These are phyloP conservation scores for Dactylorhiza incarnata DNA, from an alignment of 106 monocot genomes.

Conservation along the genomic window DNA sequence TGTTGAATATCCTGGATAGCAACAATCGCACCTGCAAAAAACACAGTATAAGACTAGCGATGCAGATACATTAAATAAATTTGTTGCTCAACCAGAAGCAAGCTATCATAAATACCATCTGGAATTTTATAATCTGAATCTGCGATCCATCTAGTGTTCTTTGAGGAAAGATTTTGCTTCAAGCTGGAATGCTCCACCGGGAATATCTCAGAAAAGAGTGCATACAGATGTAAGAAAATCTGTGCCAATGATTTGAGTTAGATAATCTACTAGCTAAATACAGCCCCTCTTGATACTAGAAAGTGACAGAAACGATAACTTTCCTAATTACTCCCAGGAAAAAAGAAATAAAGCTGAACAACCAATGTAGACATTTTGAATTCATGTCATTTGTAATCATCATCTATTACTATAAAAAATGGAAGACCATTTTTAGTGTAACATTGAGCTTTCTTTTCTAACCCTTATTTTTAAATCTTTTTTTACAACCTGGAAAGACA, in stretches of 20 bases:
- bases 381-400: neutral
- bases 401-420: too few species aligned
- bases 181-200: constrained; percentile 12
- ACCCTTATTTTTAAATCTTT: too few species aligned
- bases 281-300: neutral
- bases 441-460: too few species aligned
- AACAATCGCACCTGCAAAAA: constrained; percentile 68
- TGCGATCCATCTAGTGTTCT: constrained; percentile 8
- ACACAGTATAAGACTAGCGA: neutral
- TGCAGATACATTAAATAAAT: neutral
- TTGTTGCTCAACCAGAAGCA: neutral
- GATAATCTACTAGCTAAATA: neutral
- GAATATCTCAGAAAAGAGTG: constrained; percentile 32
- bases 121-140: constrained; percentile 35
- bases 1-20: constrained; percentile 74
- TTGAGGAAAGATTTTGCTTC: constrained; percentile 9
- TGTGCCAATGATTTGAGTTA: constrained; percentile 13
- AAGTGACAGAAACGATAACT: neutral
- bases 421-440: too few species aligned
- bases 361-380: neutral
- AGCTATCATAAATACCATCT: constrained; percentile 53
- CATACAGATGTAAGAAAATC: constrained; percentile 50
- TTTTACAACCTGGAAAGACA: too few species aligned
- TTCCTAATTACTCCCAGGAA: neutral
- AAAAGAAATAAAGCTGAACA: neutral